phyloP scores from a whole-genome alignment of 257 asterid species.

The Coffea eugenioides region DNA sequence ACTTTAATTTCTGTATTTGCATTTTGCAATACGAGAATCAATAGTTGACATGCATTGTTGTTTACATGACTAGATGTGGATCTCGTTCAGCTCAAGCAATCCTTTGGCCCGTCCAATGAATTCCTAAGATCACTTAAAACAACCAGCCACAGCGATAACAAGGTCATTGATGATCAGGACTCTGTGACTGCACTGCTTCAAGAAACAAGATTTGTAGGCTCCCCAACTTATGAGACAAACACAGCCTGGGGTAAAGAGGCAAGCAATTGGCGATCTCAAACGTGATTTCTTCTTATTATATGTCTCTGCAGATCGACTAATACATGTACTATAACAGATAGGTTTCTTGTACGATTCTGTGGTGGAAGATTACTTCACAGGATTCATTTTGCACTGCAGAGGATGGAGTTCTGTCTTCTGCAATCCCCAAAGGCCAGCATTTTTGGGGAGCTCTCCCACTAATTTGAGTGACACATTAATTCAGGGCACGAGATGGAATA shows the following conservation, averaged over 20 bases:
- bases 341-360: slow-evolving; percentile 49
- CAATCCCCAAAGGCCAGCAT: slow-evolving; percentile 42
- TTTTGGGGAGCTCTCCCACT: slow-evolving; percentile 47
- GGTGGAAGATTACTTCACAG: slow-evolving; percentile 51
- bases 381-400: slow-evolving; percentile 43
- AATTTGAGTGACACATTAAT: slow-evolving; percentile 44
- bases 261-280: neutral
- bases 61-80: slow-evolving; percentile 29
- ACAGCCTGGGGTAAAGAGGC: slow-evolving; percentile 58
- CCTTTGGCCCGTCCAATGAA: slow-evolving; percentile 51
- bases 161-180: neutral
- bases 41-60: neutral
- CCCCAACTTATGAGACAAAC: slow-evolving; percentile 37
- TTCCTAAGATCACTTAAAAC: slow-evolving; percentile 34
- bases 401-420: slow-evolving; percentile 53
- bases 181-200: neutral
- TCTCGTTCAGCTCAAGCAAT: slow-evolving; percentile 29
- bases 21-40: neutral
- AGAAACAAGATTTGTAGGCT: slow-evolving; percentile 28
- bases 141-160: slow-evolving; percentile 17
- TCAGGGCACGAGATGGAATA: slow-evolving; percentile 52
- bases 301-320: neutral
- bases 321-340: slow-evolving; percentile 28
- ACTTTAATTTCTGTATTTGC: neutral
- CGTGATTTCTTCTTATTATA: neutral